These are phyloP conservation scores for Moesziomyces antarcticus DNA, from an alignment of 1,284 basidiomycete genomes.

Conservation along the genomic window DNA sequence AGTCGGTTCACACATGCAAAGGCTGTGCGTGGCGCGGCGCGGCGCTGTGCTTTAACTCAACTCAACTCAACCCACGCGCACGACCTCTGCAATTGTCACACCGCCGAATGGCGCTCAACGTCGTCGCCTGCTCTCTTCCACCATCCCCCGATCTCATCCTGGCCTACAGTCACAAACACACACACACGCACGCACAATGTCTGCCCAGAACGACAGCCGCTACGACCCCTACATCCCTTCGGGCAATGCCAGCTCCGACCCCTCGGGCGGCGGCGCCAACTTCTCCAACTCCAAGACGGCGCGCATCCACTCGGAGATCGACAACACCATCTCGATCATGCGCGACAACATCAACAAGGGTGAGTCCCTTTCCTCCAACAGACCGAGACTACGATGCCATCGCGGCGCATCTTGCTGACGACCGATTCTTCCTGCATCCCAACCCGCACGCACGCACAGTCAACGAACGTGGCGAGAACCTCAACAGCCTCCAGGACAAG, in stretches of 20 bases:
- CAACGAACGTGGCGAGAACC: conserved; percentile 90
- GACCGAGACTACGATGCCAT: background rate
- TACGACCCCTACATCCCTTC: conserved; percentile 67
- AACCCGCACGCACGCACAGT: conserved; percentile 71
- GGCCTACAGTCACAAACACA: background rate
- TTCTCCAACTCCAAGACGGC: conserved; percentile 62
- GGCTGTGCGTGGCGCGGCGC: background rate
- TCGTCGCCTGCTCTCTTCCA: conserved; percentile 3
- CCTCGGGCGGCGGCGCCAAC: conserved; percentile 47
- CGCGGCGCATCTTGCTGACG: too few species aligned
- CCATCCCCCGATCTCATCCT: conserved; percentile 2
- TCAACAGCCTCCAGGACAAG: conserved; percentile 96
- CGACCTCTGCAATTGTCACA: too few species aligned
- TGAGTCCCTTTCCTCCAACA: background rate
- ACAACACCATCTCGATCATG: conserved; percentile 80
- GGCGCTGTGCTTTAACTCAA: too few species aligned
- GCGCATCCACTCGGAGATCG: conserved; percentile 66
- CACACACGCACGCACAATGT: conserved; percentile 28
- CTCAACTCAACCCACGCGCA: too few species aligned
- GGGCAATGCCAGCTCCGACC: conserved; percentile 51
- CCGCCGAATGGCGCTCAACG: background rate
- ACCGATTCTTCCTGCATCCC: too few species aligned
- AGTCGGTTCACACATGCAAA: too few species aligned
- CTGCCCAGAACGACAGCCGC: conserved; percentile 50
- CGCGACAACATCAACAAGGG: conserved; percentile 83